phyloP scores from a whole-genome alignment of 2,329 filamentous ascomycete genomes.

The Zasmidium cellare region DNA sequence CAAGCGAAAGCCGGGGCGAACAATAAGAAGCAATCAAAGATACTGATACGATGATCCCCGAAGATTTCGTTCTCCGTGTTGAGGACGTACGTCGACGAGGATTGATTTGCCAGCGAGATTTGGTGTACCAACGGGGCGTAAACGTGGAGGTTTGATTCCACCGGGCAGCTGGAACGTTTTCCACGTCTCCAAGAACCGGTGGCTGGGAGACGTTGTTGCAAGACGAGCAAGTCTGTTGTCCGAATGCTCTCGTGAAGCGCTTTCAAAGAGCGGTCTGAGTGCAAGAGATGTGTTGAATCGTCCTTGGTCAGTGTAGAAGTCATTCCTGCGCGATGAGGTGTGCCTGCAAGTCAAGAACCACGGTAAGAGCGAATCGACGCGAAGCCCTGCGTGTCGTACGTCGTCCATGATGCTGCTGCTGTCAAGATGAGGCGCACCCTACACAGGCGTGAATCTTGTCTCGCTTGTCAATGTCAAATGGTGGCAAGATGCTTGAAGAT shows the following conservation, averaged over 20 bases:
- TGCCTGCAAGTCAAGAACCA: not conserved
- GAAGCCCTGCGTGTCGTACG: not conserved
- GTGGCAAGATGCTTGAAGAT: not conserved
- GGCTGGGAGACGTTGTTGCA: not conserved
- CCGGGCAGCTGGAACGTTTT: not conserved
- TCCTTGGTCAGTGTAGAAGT: not conserved
- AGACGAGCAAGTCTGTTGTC: too few species aligned
- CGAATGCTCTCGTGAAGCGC: too few species aligned
- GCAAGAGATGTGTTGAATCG: not conserved
- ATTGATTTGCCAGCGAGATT: not conserved
- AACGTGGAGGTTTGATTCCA: not conserved
- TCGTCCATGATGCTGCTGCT: not conserved
- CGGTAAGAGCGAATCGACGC: not conserved
- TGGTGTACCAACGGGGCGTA: not conserved
- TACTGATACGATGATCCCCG: too few species aligned
- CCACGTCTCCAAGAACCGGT: not conserved
- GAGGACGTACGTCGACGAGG: too few species aligned
- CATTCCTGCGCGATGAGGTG: not conserved
- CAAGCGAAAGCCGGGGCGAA: too few species aligned
- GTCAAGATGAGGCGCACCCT: not conserved
- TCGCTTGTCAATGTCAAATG: not conserved
- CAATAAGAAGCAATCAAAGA: too few species aligned
- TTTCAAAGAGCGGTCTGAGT: too few species aligned
- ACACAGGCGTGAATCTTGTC: not conserved
- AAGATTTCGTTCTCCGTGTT: too few species aligned